Conservation (phyloP, 1,139 yeast species). For the Zygotorulaspora mrakii region DNA sequence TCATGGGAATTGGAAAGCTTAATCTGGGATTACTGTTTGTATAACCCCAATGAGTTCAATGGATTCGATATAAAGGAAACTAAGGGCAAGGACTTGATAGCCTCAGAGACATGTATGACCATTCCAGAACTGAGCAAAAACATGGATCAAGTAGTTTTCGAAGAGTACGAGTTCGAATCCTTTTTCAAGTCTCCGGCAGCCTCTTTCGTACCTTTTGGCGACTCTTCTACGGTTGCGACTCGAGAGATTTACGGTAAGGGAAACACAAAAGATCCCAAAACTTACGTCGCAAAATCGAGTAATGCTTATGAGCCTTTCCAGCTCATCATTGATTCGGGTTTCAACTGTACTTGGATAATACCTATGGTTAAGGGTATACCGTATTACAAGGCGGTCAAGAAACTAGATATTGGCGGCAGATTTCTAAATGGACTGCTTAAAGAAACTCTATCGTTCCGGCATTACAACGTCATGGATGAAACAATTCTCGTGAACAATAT, state of each 20-base stretch:
- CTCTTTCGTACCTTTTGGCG: conserved; percentile 55
- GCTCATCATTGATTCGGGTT: conserved; percentile 84
- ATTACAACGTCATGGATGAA: conserved; percentile 92
- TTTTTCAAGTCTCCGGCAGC: conserved; percentile 50
- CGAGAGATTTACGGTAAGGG: conserved; percentile 23
- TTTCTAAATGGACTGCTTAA: conserved; percentile 75
- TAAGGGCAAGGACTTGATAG: conserved; percentile 37
- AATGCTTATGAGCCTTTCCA: conserved; percentile 42
- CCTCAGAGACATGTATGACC: conserved; percentile 71
- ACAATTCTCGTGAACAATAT: conserved; percentile 79
- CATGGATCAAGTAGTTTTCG: conserved; percentile 90
- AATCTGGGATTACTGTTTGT: conserved; percentile 84
- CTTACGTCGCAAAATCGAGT: too few relatives aligned
- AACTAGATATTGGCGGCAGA: conserved; percentile 74
- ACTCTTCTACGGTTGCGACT: conserved; percentile 22
- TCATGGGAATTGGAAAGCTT: conserved; percentile 92
- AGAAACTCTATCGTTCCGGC: conserved; percentile 83
- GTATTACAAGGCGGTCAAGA: conserved; percentile 71
- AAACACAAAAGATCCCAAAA: conserved; percentile 13
- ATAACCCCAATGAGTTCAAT: conserved; percentile 37
- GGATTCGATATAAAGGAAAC: conserved; percentile 33
- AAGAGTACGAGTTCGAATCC: conserved; percentile 79
- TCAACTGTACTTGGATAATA: conserved; percentile 78
- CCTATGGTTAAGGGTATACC: conserved; percentile 82
- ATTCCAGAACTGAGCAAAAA: conserved; percentile 78